Base-by-base conservation (phyloP, 2,329 filamentous ascomycete genomes). In the Berkeleyomyces rouxiae region DNA sequence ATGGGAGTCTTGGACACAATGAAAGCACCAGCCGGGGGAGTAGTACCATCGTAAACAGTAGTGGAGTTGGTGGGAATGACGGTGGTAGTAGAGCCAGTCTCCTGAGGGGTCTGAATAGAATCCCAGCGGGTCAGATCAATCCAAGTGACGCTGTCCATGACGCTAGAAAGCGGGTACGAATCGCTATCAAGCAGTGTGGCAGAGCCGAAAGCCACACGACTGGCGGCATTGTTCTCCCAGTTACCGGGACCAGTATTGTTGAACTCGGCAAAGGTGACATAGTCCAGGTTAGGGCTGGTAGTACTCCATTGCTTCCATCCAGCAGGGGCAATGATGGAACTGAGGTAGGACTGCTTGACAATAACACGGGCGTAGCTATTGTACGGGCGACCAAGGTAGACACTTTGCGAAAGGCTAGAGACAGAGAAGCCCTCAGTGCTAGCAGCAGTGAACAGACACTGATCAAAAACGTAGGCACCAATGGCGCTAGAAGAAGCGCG, bases 261-360 rank as follows among this genome's bases (percentile, higher is more conserved):
- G 68, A 79, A 85, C 74, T 86, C 84, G 7, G 72, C 79, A 66
- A 80, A 85, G 33, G 73, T 70, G 1, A 85, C 79, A 49, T 80
- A 71, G 39, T 73, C 74, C 1, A 79, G 82, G 44, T 76, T 74
- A 16, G 74, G 68, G 51, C 77, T 72, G 2, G 72, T 73, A 1
- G 67, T 71, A 64, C 76, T 76, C 83, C 83, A 86, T 37, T 73
- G 68, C 2, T 67, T 70, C 83, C 84, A 86, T 0, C 83, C 84
- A 0, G 77, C 77, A 1, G 74, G 65, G 67, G 84, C 84, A 68
- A 87, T 77, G 16, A 85, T 80, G 36, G 72, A 71, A 7, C 74
- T 75, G 70, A 87, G 72, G 39, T 68, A 68, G 0, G 78, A 79
- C 59, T 75, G 68, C 68, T 80, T 77, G 70, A 78, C 77, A 3